Base-by-base conservation (phyloP, 371 early-diverging fungal species). In the Actinomucor elegans region DNA sequence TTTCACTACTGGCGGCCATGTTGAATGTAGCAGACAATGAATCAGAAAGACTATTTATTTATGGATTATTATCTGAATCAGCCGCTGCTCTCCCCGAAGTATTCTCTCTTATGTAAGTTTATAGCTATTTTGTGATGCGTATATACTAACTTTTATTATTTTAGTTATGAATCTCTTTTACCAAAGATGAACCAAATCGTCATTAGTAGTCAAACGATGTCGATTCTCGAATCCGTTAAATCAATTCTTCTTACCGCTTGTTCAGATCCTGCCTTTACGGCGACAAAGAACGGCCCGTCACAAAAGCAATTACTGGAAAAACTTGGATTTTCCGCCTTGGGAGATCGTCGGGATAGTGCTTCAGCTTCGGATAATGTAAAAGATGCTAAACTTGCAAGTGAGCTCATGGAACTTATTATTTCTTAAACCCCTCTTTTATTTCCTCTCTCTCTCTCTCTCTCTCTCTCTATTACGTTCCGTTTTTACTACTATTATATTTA, bases 1-100 rank as follows among this genome's bases (percentile, higher is more conserved):
- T 89, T 17, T 85, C 91, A 6, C 60, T 90, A 48, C 63, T 92
- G 60, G 84, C 87, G 1, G 84, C 88, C 0, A 84, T 92, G 81
- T 69, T 94, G 42, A 87, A 92, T 64, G 80, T 75, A 36, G 79
- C 89, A 2, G 93, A 94, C 37, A 82, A 80, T n/a, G 93, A 93
- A 56, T 78, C 84, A 8, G 93, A 95, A 71, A 66, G 84, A 14
- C 59, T 87, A 52, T 87, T 90, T 62, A 77, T 92, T 28, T 94
- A 94, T 57, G 86, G 88, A 4, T 79, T 93, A 48, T 66, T 96
- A 34, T 84, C 88, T 4, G 91, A 90, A 64, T 86, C 86, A 20
- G 88, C 92, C 0, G 60, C 67, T 14, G 67, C 79, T 17, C 71
- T 85, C n/a, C 94, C 91, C 1, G 86, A 90, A 51, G 80, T 86